These are phyloP conservation scores for Cotoneaster glaucophyllus DNA, from an alignment of 306 rosid species.

Conservation along the genomic window DNA sequence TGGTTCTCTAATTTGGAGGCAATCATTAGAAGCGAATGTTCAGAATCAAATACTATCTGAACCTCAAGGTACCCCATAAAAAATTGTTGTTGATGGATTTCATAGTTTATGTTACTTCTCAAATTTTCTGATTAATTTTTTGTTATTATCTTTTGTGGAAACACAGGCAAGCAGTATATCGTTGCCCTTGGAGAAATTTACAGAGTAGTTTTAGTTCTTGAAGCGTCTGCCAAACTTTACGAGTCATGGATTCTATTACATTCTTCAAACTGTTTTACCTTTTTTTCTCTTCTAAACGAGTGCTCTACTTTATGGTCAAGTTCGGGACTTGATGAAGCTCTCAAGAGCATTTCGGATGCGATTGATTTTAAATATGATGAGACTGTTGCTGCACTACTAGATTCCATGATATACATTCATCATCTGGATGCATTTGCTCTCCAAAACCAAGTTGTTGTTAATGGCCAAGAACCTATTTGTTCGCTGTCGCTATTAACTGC, in stretches of 20 bases:
- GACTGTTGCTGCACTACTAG: constrained; percentile 33
- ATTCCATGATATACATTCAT: constrained; percentile 53
- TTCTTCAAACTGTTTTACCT: constrained; percentile 31
- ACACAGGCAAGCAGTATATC: constrained; percentile 54
- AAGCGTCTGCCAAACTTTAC: constrained; percentile 60
- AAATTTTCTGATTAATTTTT: not conserved
- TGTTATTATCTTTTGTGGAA: constrained; percentile 9
- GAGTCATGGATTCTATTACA: constrained; percentile 62
- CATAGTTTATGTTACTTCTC: not conserved
- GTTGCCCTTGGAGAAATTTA: constrained; percentile 79
- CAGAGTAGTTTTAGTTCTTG: constrained; percentile 64
- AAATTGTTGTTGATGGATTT: not conserved
- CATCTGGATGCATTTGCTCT: constrained; percentile 52
- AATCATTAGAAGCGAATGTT: constrained; percentile 43
- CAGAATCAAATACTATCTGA: constrained; percentile 47
- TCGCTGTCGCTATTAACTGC: constrained; percentile 60
- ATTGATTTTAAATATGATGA: constrained; percentile 25
- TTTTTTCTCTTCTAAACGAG: constrained; percentile 49
- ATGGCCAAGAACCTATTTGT: constrained; percentile 54
- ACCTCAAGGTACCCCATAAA: constrained; percentile 52
- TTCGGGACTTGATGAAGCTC: constrained; percentile 77
- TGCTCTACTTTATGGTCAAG: constrained; percentile 61
- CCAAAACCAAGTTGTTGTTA: constrained; percentile 31
- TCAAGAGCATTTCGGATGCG: constrained; percentile 34
- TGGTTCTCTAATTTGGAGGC: constrained; percentile 73